A percentile compares a stretch with the other conserved stretches of the same genome.
Conservation (phyloP, 139 green algal genomes). For the Pleodorina starrii region DNA sequence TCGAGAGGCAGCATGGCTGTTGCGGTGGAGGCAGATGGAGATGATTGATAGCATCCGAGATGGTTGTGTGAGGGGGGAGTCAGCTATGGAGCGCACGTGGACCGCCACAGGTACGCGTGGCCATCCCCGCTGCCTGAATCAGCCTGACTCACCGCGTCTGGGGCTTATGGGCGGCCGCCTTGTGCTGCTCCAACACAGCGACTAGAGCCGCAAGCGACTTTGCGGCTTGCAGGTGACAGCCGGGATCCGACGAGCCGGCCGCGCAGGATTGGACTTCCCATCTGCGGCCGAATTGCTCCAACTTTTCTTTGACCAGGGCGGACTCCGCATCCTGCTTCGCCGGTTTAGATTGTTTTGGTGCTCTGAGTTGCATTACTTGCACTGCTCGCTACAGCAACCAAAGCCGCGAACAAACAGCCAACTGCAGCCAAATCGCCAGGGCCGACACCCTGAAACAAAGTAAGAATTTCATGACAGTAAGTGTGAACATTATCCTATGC, state of each 20-base stretch:
- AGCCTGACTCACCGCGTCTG: neutral
- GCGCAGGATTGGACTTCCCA: slow-evolving; percentile 8
- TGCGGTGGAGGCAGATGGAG: neutral
- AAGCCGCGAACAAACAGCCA: too few species aligned
- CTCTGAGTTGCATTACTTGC: neutral
- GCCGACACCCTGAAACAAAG: too few species aligned
- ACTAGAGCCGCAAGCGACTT: neutral
- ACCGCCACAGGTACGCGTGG: too few species aligned
- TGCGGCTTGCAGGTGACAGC: slow-evolving; percentile 8
- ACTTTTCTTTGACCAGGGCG: neutral
- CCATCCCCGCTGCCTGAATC: neutral
- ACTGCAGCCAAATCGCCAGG: too few species aligned
- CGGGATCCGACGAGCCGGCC: neutral
- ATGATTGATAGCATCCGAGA: neutral
- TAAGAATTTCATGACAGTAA: too few species aligned
- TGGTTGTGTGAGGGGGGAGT: neutral
- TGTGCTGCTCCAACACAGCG: neutral
- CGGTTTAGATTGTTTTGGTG: neutral
- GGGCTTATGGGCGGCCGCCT: slow-evolving; percentile 3
- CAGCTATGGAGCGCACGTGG: too few species aligned
- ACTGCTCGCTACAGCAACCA: too few species aligned
- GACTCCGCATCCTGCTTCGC: neutral
- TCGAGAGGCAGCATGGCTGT: neutral
- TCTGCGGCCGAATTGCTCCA: neutral
- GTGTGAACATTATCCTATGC: too few species aligned